Evolutionary conservation across 805 yeast genomes (phyloP).

Genomic region (Ogataea methylovora): DNA sequence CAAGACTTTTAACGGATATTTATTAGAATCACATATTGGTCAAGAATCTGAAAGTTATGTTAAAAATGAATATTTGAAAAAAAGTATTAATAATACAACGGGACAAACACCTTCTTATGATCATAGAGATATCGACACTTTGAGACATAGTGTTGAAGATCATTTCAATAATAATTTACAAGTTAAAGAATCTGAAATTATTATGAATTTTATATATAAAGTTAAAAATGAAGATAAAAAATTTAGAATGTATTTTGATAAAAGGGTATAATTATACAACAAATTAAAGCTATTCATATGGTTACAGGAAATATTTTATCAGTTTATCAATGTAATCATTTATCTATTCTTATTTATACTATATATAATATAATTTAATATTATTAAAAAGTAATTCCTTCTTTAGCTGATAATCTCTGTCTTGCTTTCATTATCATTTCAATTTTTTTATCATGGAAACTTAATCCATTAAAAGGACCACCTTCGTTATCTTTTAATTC

Average conservation of each 20-base stretch:
- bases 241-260: slow-evolving; percentile 31
- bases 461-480: slow-evolving; percentile 32
- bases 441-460: slow-evolving; percentile 40
- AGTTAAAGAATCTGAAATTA: slow-evolving; percentile 75
- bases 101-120: slow-evolving; percentile 14
- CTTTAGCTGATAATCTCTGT: slow-evolving; percentile 33
- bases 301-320: too few species aligned
- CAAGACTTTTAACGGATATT: slow-evolving; percentile 60
- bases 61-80: slow-evolving; percentile 20
- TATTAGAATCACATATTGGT: slow-evolving; percentile 68
- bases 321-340: too few species aligned
- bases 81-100: slow-evolving; percentile 6
- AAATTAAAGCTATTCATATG: too few species aligned
- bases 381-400: slow-evolving; percentile 6
- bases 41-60: slow-evolving; percentile 43
- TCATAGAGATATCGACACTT: slow-evolving; percentile 20
- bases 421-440: slow-evolving; percentile 59
- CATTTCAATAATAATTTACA: slow-evolving; percentile 52
- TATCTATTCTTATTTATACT: too few species aligned
- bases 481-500: slow-evolving; percentile 16
- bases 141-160: slow-evolving; percentile 24
- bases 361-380: too few species aligned
- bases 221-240: slow-evolving; percentile 56
- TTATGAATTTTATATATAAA: slow-evolving; percentile 83
- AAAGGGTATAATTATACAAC: slow-evolving; percentile 7